A percentile compares a stretch with the other conserved stretches of the same genome.
Evolutionary conservation across 106 monocot genomes (phyloP).

Genomic region (Allium sativum): DNA sequence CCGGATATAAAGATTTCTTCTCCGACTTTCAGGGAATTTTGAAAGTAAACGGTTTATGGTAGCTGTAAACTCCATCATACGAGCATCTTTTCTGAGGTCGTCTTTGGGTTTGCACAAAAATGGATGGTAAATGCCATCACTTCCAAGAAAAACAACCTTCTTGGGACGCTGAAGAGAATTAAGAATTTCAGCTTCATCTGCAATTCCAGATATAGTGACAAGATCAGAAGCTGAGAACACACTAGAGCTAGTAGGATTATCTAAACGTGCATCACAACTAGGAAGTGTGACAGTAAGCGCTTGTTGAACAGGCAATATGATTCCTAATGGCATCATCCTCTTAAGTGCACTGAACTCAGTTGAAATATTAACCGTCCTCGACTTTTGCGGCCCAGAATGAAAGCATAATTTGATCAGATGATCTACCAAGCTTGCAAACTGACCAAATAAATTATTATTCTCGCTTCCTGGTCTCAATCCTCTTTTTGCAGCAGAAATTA

Average conservation of each 20-base stretch:
- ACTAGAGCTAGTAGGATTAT: constrained; percentile 43
- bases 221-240: constrained; percentile 51
- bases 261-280: constrained; percentile 26
- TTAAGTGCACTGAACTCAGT: constrained; percentile 96
- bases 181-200: constrained; percentile 98
- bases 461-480: constrained; percentile 50
- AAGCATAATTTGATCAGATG: constrained; percentile 87
- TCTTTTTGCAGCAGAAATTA: constrained; percentile 79
- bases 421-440: constrained; percentile 82
- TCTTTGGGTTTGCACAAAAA: constrained; percentile 99
- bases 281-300: constrained; percentile 78
- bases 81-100: constrained; percentile 92
- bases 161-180: constrained; percentile 93
- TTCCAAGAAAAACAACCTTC: constrained; percentile 94
- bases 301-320: constrained; percentile 92
- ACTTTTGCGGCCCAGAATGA: constrained; percentile 78
- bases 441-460: constrained; percentile 39
- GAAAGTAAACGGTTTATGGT: constrained; percentile 89
- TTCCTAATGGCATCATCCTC: constrained; percentile 94
- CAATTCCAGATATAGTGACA: constrained; percentile 77
- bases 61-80: constrained; percentile 99
- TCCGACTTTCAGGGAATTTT: constrained; percentile 95
- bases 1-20: constrained; percentile 90
- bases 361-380: constrained; percentile 73
- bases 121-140: constrained; percentile 76